Conservation (phyloP, 257 asterid genomes). For the Solanum etuberosum region DNA sequence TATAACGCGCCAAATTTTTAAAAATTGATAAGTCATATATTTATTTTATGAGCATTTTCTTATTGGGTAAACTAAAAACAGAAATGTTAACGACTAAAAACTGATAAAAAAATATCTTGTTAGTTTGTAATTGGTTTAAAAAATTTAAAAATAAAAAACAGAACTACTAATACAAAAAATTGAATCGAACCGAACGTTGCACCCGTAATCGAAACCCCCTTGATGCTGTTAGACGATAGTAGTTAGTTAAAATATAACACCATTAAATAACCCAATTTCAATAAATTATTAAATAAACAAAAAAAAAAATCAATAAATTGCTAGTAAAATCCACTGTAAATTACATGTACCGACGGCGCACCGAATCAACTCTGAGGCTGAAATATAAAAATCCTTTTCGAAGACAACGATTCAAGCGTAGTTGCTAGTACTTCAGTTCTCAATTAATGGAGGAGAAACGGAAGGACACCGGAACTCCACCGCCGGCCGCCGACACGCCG, state of each 20-base stretch:
- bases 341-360: not conserved
- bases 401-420: slow-evolving; percentile 1
- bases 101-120: not conserved
- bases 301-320: not conserved
- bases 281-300: not conserved
- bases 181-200: no score
- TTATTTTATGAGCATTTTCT: no score
- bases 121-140: no score
- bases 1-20: not conserved
- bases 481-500: slow-evolving; percentile 13
- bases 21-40: not conserved
- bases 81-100: no score
- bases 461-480: slow-evolving; percentile 51
- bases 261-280: not conserved
- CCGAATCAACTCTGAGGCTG: not conserved
- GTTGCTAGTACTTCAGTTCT: not conserved
- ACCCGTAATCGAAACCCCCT: not conserved
- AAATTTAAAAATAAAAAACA: no score
- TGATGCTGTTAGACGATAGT: not conserved
- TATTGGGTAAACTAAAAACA: no score
- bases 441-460: slow-evolving; percentile 70
- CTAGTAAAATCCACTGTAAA: not conserved
- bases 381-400: not conserved
- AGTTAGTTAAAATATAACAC: not conserved
- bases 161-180: no score